Evolutionary conservation across 169 alveolate species (phyloP).

Genomic region (Neospora caninum): DNA sequence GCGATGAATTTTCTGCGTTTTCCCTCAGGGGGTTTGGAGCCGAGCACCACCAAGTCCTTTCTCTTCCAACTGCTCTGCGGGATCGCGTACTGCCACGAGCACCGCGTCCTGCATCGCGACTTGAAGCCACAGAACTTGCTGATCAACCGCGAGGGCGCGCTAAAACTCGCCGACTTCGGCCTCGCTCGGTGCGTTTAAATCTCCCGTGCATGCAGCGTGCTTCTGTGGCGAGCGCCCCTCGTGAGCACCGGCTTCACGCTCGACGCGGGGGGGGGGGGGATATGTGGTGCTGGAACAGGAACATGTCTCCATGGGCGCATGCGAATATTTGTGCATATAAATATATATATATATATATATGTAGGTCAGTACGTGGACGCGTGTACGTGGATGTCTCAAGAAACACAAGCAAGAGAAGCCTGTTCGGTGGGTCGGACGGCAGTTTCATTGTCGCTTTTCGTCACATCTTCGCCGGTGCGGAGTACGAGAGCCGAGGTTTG

Average conservation of each 20-base stretch:
- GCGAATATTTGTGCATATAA: not conserved
- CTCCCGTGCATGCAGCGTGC: not conserved
- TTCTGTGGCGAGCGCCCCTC: not conserved
- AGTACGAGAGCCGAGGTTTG: too few species aligned
- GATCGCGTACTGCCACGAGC: slow-evolving; percentile 97
- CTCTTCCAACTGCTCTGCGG: slow-evolving; percentile 97
- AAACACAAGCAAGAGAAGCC: too few species aligned
- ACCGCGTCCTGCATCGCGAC: slow-evolving; percentile 98
- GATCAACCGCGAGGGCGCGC: slow-evolving; percentile 90
- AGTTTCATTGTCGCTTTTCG: too few species aligned
- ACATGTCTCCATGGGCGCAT: too few species aligned
- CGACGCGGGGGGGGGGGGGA: too few species aligned
- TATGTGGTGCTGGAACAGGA: too few species aligned
- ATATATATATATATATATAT: too few species aligned
- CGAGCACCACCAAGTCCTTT: slow-evolving; percentile 89
- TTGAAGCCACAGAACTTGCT: slow-evolving; percentile 98
- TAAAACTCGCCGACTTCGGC: slow-evolving; percentile 99
- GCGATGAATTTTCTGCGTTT: not conserved
- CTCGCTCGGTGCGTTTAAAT: slow-evolving; percentile 89
- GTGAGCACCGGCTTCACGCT: too few species aligned
- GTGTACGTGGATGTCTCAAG: too few species aligned
- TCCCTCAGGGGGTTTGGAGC: slow-evolving; percentile 86
- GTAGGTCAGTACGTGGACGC: too few species aligned
- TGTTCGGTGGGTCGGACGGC: too few species aligned
- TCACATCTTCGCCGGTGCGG: too few species aligned